Conservation (phyloP, 2,329 filamentous ascomycete species). For the Aureobasidium mangrovei region DNA sequence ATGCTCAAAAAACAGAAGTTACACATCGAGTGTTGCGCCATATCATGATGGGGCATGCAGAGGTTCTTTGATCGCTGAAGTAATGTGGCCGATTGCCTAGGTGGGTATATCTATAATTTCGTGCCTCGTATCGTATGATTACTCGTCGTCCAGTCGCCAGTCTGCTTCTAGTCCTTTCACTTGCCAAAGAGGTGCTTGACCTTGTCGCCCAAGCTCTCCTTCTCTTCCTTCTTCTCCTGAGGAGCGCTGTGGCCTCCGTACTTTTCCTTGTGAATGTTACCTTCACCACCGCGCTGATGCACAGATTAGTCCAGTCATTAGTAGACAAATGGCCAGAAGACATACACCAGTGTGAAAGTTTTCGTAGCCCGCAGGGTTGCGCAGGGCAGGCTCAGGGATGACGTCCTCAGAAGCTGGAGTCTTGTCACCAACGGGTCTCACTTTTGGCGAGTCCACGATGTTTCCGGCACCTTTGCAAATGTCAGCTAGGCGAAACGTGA, state of each 20-base stretch:
- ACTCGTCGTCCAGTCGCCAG: too few species aligned
- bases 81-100: background rate
- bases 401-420: conserved; percentile 31
- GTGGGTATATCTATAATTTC: conserved; percentile 9
- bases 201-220: conserved; percentile 35
- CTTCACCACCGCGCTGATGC: conserved; percentile 35
- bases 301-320: background rate
- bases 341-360: conserved; percentile 41
- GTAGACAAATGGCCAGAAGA: background rate
- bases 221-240: conserved; percentile 20
- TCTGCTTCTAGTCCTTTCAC: conserved; percentile 6
- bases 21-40: too few species aligned
- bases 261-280: conserved; percentile 41
- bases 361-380: conserved; percentile 27
- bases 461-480: conserved; percentile 32
- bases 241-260: conserved; percentile 37
- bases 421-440: conserved; percentile 19
- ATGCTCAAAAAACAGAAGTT: too few species aligned
- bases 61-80: too few species aligned
- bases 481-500: background rate
- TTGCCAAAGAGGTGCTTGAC: conserved; percentile 32
- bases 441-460: conserved; percentile 29
- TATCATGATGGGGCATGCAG: too few species aligned
- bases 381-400: conserved; percentile 36
- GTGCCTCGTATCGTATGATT: background rate